A percentile compares a stretch with the other conserved stretches of the same genome.
Evolutionary conservation across 768 basidiomycete genomes (phyloP).

Genomic region (Agrocybe praecox): DNA sequence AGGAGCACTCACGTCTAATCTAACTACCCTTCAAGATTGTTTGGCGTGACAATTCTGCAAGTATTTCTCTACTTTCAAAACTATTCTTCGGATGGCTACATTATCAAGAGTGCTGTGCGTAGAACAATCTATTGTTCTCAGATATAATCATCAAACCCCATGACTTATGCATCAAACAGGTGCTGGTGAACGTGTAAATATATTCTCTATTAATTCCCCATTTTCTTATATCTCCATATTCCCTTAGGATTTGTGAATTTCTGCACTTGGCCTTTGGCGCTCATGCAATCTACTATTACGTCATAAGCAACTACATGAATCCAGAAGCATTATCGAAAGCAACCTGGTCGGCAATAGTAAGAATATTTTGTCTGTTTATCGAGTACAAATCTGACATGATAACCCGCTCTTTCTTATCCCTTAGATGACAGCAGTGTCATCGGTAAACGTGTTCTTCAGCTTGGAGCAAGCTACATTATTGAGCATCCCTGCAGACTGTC

Average conservation of each 20-base stretch:
- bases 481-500: background rate
- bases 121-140: too few relatives aligned
- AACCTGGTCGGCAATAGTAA: background rate
- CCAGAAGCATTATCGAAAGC: background rate
- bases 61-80: slow-evolving; percentile 5
- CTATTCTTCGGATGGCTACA: background rate
- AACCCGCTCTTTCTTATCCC: too few relatives aligned
- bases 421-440: background rate
- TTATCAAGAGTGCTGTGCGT: background rate
- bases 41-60: slow-evolving; percentile 3
- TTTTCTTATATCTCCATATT: too few relatives aligned
- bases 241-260: background rate
- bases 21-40: background rate
- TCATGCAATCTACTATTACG: background rate
- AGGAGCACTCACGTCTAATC: too few relatives aligned
- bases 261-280: background rate
- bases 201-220: too few relatives aligned
- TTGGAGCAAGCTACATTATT: too few relatives aligned
- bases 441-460: background rate
- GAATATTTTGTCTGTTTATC: background rate
- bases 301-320: background rate
- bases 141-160: too few relatives aligned
- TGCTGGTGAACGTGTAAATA: too few relatives aligned
- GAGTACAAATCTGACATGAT: too few relatives aligned
- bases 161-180: too few relatives aligned